Evolutionary conservation across 2,329 filamentous ascomycete genomes (phyloP).

Genomic region (Microcyclospora tardicrescens): DNA sequence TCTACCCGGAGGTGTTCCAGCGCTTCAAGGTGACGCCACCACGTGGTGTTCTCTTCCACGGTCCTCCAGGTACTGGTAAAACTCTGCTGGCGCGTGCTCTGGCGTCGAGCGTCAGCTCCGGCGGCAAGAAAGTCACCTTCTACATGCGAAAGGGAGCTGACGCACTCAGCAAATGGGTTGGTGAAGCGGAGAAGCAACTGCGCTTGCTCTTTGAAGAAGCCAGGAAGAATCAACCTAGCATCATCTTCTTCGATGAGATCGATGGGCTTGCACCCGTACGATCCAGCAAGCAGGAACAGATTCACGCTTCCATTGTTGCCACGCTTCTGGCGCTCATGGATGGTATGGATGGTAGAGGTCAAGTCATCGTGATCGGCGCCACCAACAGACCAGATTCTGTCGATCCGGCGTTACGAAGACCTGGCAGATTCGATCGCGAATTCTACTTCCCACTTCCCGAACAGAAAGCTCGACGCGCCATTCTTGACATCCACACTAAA

Average conservation of each 20-base stretch:
- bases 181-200: constrained; percentile 91
- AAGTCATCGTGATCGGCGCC: constrained; percentile 97
- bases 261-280: constrained; percentile 90
- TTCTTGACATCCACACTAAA: constrained; percentile 89
- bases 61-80: constrained; percentile 93
- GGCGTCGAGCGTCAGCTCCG: constrained; percentile 76
- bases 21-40: constrained; percentile 89
- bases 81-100: constrained; percentile 88
- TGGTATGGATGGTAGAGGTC: constrained; percentile 93
- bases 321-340: constrained; percentile 92
- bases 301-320: constrained; percentile 93
- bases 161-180: constrained; percentile 96
- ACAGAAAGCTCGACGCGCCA: constrained; percentile 63
- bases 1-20: constrained; percentile 89
- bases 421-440: constrained; percentile 90
- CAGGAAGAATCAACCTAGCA: constrained; percentile 87
- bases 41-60: constrained; percentile 89
- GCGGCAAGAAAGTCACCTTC: constrained; percentile 90
- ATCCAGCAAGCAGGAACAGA: constrained; percentile 97
- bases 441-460: constrained; percentile 96
- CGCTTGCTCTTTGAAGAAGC: constrained; percentile 91
- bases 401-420: constrained; percentile 84
- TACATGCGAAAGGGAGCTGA: constrained; percentile 99
- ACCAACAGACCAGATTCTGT: constrained; percentile 95
- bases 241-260: constrained; percentile 99